phyloP scores from a whole-genome alignment of 345 rosid species.

The Theobroma cacao region DNA sequence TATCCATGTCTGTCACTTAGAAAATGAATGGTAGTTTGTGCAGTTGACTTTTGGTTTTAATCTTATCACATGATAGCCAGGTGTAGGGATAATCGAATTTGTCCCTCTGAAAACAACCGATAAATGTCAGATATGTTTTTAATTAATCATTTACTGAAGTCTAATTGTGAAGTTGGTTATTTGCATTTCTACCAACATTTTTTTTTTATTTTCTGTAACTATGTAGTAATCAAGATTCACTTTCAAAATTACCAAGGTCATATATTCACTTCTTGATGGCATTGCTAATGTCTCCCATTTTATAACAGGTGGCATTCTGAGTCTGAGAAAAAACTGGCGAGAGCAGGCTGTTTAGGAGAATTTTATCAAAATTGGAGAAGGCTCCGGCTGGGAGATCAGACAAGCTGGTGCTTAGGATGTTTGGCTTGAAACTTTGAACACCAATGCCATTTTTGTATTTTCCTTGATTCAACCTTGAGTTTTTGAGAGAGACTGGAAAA shows the following conservation, averaged over 20 bases:
- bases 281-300: background rate
- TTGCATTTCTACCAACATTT: background rate
- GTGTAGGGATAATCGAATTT: background rate
- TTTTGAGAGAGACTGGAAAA: background rate
- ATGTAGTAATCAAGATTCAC: background rate
- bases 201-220: background rate
- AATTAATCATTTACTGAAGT: background rate
- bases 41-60: background rate
- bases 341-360: background rate
- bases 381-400: background rate
- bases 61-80: background rate
- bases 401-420: constrained; percentile 1
- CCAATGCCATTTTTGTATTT: background rate
- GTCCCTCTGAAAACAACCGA: background rate
- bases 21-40: background rate
- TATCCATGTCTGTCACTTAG: background rate
- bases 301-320: constrained; percentile 8
- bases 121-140: background rate
- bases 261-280: background rate
- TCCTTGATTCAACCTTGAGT: background rate
- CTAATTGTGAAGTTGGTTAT: background rate
- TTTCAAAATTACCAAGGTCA: background rate
- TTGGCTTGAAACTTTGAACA: background rate
- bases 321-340: background rate
- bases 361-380: background rate